Evolutionary conservation across 306 rosid genomes (phyloP).

Genomic region (Rubus parviflorus): DNA sequence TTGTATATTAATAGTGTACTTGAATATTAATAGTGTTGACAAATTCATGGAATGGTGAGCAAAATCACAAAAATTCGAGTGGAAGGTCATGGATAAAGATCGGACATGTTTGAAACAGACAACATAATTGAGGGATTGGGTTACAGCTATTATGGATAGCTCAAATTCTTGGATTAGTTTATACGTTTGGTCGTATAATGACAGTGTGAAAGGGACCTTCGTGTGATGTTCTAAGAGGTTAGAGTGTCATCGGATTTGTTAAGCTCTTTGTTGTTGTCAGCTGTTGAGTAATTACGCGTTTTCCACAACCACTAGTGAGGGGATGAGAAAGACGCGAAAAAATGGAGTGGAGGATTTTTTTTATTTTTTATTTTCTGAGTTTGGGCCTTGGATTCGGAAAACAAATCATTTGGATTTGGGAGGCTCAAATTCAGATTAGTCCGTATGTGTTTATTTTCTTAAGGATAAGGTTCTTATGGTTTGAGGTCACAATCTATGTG

Average conservation of each 20-base stretch:
- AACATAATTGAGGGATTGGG: constrained; percentile 7
- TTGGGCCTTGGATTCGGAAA: too few relatives aligned
- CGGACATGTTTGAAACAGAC: background rate
- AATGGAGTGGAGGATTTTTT: too few relatives aligned
- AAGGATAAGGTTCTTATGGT: too few relatives aligned
- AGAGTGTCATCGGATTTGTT: background rate
- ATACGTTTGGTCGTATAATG: background rate
- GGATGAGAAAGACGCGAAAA: background rate
- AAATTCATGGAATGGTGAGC: constrained; percentile 17
- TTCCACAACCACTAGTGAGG: constrained; percentile 23
- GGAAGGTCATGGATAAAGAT: constrained; percentile 1
- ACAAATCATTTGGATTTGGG: too few relatives aligned
- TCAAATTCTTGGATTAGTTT: background rate
- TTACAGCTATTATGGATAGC: constrained; percentile 35
- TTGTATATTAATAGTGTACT: background rate
- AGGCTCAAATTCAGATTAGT: too few relatives aligned
- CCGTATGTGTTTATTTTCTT: too few relatives aligned
- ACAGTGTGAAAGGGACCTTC: background rate
- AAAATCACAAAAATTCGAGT: constrained; percentile 17
- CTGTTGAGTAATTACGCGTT: constrained; percentile 21
- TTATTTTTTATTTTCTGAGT: too few relatives aligned
- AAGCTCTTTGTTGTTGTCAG: constrained; percentile 17
- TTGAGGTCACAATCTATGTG: too few relatives aligned
- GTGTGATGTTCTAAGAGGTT: background rate
- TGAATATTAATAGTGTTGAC: constrained; percentile 25